A percentile compares a stretch with the other conserved stretches of the same genome.
Evolutionary conservation across 805 yeast species (phyloP).

Genomic region (Lipomyces kockii): DNA sequence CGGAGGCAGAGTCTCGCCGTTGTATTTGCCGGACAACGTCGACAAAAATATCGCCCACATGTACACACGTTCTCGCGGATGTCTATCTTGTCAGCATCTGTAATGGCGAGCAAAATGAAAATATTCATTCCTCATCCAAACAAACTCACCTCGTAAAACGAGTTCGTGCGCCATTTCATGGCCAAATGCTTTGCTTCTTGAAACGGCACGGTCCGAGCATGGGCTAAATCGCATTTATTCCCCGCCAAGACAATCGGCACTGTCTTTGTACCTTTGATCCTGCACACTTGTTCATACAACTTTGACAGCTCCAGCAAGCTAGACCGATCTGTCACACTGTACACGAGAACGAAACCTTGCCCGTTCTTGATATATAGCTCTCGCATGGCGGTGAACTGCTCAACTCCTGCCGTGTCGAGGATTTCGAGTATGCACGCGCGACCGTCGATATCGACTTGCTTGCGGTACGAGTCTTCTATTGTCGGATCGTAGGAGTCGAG

Average conservation of each 20-base stretch:
- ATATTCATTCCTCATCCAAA: background rate
- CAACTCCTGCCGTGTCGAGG: constrained; percentile 91
- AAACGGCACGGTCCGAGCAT: constrained; percentile 31
- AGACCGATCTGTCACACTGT: constrained; percentile 76
- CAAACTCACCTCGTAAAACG: constrained; percentile 30
- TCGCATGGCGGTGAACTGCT: constrained; percentile 96
- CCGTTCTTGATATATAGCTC: constrained; percentile 69
- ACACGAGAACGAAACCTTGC: constrained; percentile 85
- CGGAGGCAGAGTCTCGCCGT: constrained; percentile 59
- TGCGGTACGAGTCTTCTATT: constrained; percentile 92
- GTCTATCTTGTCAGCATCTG: constrained; percentile 13
- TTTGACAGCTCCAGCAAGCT: constrained; percentile 80
- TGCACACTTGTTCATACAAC: constrained; percentile 79
- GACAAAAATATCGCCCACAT: constrained; percentile 29
- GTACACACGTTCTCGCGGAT: constrained; percentile 31
- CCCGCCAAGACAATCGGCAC: constrained; percentile 94
- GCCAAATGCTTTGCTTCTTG: constrained; percentile 31
- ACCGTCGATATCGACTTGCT: constrained; percentile 86
- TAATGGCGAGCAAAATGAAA: background rate
- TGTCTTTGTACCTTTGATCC: constrained; percentile 68
- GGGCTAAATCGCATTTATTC: constrained; percentile 72
- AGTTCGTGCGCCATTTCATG: constrained; percentile 28
- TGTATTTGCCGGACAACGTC: constrained; percentile 68
- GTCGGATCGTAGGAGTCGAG: constrained; percentile 78
- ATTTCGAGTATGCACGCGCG: constrained; percentile 85